Conservation (phyloP, 116 monocot genomes). For the Posidonia oceanica region DNA sequence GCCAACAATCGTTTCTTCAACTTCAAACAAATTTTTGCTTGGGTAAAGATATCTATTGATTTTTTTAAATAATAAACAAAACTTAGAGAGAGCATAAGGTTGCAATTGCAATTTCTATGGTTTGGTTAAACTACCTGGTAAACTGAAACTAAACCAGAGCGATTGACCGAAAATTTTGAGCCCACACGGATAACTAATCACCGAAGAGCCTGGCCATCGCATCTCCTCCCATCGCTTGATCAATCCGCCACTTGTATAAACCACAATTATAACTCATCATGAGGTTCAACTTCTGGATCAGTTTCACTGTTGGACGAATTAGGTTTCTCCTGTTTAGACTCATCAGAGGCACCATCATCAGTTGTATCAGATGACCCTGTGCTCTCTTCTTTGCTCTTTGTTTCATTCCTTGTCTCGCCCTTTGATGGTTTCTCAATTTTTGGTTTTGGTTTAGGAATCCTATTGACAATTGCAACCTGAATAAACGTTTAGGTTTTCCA, state of each 20-base stretch:
- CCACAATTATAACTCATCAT: slow-evolving; percentile 4
- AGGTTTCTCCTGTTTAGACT: not conserved
- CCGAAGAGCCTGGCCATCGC: not conserved
- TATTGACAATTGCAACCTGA: slow-evolving; percentile 73
- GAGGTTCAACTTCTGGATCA: not conserved
- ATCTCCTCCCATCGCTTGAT: no score
- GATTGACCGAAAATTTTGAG: not conserved
- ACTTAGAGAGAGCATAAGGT: not conserved
- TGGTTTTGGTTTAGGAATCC: slow-evolving; percentile 87
- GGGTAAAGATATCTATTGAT: no score
- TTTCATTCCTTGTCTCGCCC: slow-evolving; percentile 25
- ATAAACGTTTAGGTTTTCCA: not conserved
- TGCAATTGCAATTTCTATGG: not conserved
- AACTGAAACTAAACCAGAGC: not conserved
- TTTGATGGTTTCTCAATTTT: slow-evolving; percentile 73
- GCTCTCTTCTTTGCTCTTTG: slow-evolving; percentile 1
- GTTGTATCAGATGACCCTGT: not conserved
- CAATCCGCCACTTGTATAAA: no score
- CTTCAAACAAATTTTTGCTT: no score
- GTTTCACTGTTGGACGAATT: not conserved
- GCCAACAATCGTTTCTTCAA: no score
- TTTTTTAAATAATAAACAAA: no score
- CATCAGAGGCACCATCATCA: not conserved
- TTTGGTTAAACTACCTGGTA: not conserved
- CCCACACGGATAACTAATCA: not conserved